These are phyloP conservation scores for Saxophila tyrrhenica DNA, from an alignment of 495 filamentous ascomycete genomes.

Conservation along the genomic window DNA sequence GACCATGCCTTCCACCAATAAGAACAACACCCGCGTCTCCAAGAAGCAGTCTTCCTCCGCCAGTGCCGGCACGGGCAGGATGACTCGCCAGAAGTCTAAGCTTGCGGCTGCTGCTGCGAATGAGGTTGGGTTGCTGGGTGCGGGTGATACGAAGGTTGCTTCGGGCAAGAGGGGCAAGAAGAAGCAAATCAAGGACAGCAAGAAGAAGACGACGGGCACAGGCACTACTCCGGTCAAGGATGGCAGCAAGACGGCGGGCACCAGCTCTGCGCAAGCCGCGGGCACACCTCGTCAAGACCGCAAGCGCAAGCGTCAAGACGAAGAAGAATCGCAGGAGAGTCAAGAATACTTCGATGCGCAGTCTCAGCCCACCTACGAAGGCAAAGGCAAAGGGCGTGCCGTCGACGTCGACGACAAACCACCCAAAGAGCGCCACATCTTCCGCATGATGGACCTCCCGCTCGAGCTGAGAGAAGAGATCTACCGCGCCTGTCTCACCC, in stretches of 20 bases:
- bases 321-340: neutral
- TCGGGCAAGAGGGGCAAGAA: neutral
- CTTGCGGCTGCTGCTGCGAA: neutral
- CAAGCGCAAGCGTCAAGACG: neutral
- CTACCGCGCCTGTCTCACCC: slow-evolving; percentile 16
- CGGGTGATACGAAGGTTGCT: neutral
- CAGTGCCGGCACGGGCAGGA: neutral
- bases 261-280: too few relatives aligned
- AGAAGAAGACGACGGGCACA: too few relatives aligned
- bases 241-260: too few relatives aligned
- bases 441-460: slow-evolving; percentile 14
- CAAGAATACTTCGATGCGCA: neutral
- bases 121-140: neutral
- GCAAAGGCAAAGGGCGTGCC: neutral
- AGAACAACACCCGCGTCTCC: neutral
- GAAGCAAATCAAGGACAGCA: too few relatives aligned
- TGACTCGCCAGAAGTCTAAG: neutral
- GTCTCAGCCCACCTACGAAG: neutral
- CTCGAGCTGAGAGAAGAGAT: slow-evolving; percentile 17
- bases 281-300: too few relatives aligned
- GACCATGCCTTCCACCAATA: neutral
- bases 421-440: neutral
- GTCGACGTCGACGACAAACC: neutral
- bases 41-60: neutral
- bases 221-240: too few relatives aligned